Conservation (phyloP, 2,329 filamentous ascomycete genomes). For the Pseudocercospora cruenta region DNA sequence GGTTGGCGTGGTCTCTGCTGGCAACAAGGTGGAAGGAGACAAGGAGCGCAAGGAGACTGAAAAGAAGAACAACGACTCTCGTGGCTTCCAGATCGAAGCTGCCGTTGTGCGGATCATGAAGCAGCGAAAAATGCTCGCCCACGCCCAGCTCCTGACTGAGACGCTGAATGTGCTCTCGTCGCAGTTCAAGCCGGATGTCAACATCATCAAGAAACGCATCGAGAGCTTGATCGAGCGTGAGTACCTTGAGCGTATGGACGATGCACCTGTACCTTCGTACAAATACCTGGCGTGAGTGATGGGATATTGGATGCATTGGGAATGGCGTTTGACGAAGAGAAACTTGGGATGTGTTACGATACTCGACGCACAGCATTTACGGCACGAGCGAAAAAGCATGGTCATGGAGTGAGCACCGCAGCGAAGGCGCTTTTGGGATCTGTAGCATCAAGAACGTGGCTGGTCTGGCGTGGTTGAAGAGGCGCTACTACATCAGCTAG, state of each 20-base stretch:
- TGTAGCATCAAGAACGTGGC: neutral
- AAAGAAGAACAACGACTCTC: conserved; percentile 72
- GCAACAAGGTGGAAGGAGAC: conserved; percentile 81
- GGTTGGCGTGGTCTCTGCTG: conserved; percentile 77
- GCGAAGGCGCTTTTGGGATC: neutral
- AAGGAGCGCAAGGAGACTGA: conserved; percentile 70
- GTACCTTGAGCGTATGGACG: conserved; percentile 77
- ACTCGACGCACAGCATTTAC: conserved; percentile 2
- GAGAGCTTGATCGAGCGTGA: conserved; percentile 76
- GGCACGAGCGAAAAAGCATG: neutral
- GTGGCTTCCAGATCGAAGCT: conserved; percentile 73
- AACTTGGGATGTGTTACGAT: neutral
- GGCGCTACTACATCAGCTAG: neutral
- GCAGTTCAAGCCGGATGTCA: conserved; percentile 75
- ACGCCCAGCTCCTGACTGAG: conserved; percentile 71
- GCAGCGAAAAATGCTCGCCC: conserved; percentile 73
- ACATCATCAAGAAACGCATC: conserved; percentile 79
- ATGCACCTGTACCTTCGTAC: conserved; percentile 64
- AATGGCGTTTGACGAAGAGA: neutral
- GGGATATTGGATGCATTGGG: neutral
- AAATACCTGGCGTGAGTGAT: conserved; percentile 68
- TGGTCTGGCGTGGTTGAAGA: neutral
- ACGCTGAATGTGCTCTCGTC: conserved; percentile 69
- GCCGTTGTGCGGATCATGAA: conserved; percentile 85
- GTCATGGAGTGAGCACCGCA: neutral